Conservation (phyloP, 192 early-diverging fungal species). For the Backusella sp. region DNA sequence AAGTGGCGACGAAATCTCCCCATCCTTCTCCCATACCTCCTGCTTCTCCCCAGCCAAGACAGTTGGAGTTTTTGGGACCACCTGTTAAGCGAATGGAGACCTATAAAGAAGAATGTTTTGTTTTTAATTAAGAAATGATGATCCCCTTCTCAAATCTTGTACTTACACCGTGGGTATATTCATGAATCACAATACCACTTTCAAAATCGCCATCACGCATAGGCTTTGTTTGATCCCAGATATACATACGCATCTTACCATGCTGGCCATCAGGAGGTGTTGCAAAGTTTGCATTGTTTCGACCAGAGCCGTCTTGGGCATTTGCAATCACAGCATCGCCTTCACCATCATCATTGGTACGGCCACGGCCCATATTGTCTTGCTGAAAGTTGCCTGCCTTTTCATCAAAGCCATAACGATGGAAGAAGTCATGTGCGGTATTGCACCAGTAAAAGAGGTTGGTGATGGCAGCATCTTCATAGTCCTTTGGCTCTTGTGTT, state of each 20-base stretch:
- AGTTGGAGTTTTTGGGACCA: constrained; percentile 85
- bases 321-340: constrained; percentile 85
- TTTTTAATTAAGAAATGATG: too few relatives aligned
- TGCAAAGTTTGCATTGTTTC: constrained; percentile 94
- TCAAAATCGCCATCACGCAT: constrained; percentile 86
- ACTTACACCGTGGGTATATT: constrained; percentile 86
- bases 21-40: constrained; percentile 96
- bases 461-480: constrained; percentile 74
- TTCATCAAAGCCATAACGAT: constrained; percentile 90
- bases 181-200: constrained; percentile 90
- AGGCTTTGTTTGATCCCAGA: constrained; percentile 76
- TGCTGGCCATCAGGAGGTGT: constrained; percentile 91
- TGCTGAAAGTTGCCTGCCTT: constrained; percentile 93
- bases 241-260: constrained; percentile 93
- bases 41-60: constrained; percentile 82
- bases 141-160: too few relatives aligned
- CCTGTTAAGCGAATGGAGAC: constrained; percentile 83
- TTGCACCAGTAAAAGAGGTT: constrained; percentile 96
- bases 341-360: constrained; percentile 18
- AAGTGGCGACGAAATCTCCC: constrained; percentile 90
- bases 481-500: constrained; percentile 57
- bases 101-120: neutral
- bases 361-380: constrained; percentile 76
- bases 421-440: constrained; percentile 84
- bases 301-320: constrained; percentile 88